Percentiles rank a stretch among this genome's conserved stretches.
Conservation (phyloP, 768 basidiomycete genomes). For the Lepiota subincarnata region DNA sequence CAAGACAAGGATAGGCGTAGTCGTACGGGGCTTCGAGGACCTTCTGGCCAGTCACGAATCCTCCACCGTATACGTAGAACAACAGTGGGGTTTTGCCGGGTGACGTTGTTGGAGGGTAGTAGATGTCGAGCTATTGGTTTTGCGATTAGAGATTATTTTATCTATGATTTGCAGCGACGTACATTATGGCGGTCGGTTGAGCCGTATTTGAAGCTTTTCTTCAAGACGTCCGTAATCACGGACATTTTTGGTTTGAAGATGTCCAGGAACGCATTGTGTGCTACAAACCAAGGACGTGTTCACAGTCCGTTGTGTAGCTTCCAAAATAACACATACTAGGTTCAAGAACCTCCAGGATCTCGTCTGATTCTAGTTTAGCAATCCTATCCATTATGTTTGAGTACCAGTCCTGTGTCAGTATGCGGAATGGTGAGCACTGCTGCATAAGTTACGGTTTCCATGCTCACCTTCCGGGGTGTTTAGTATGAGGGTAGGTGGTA, state of each 20-base stretch:
- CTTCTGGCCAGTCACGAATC: constrained; percentile 50
- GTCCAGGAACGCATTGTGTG: background rate
- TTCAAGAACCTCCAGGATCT: background rate
- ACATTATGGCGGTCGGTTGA: constrained; percentile 47
- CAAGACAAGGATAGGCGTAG: constrained; percentile 52
- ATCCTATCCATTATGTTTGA: background rate
- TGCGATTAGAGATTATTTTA: background rate
- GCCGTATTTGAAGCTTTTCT: constrained; percentile 56
- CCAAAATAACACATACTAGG: background rate
- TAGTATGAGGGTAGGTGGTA: no score
- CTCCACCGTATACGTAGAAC: constrained; percentile 67
- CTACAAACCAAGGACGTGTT: background rate
- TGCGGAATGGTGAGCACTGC: no score
- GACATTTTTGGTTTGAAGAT: background rate
- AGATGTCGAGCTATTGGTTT: constrained; percentile 54
- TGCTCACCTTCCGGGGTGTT: no score
- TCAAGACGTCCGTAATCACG: background rate
- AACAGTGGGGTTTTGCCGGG: constrained; percentile 43
- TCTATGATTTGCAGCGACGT: constrained; percentile 9
- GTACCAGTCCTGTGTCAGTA: no score
- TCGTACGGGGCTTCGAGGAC: constrained; percentile 39
- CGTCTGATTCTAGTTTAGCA: background rate
- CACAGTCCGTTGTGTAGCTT: background rate
- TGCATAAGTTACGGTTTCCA: no score
- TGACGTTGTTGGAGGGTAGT: constrained; percentile 43